Evolutionary conservation across 2,329 filamentous ascomycete species (phyloP), one percentile per base, ranked within the genome.

Genomic region (Thielaviopsis populi): DNA sequence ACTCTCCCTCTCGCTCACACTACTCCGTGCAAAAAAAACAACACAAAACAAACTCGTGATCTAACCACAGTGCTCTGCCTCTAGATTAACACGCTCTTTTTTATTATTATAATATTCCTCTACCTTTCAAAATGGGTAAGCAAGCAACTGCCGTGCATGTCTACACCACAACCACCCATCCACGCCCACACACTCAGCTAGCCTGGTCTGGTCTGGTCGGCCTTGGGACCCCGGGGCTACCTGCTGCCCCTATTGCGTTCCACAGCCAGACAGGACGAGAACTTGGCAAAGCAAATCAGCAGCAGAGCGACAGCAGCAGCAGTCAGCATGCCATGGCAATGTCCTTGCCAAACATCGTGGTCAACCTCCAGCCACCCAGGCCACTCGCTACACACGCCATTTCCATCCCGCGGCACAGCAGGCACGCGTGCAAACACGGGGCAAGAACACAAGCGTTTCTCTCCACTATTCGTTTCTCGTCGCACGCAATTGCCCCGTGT

Each of bases 111-210:
- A 56, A 56, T 37, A 56, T 56, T 37, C 58, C 42, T 46, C 37
- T 15, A 37, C 24, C 17, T 56, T 30, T 56, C 53, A 56, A 30
- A 56, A 56, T 56, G 53, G 53, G 53, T 56, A 56, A 56, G 53
- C 15, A 30, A 33, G 10, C 27, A 56, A 46, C 15, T 10, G 15
- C n/a, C 27, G 53, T 56, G 53, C 33, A 56, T 56, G 53, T 56
- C 53, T 19, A 3, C 15, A 13, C 19, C 13, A 13, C 48, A 17
- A 5, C 19, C n/a, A n/a, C n/a, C n/a, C n/a, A n/a, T n/a, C n/a
- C n/a, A n/a, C n/a, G n/a, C n/a, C n/a, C n/a, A n/a, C 1, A 1
- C 53, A 37, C 53, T 2, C 11, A 50, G 24, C 22, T 50, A 22
- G 22, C 19, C 19, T 24, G 46, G 19, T 27, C n/a, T 19, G 19